A percentile compares a stretch with the other conserved stretches of the same genome.
phyloP scores from a whole-genome alignment of 495 filamentous ascomycete species.

The Penicillium robsamsonii region DNA sequence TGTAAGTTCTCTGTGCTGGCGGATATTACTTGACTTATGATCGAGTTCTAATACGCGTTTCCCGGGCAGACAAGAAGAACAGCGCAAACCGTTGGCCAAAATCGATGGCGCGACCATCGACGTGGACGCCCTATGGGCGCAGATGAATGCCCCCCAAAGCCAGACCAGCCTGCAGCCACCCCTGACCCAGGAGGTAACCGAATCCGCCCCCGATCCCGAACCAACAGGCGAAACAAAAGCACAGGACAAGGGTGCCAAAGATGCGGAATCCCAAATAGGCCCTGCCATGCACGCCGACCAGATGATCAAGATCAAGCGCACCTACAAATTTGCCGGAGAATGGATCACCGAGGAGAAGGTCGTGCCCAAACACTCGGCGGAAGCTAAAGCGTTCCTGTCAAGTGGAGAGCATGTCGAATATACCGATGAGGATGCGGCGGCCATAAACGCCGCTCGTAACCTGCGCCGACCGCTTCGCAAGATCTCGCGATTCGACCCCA shows the following conservation, averaged over 20 bases:
- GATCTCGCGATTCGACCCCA: conserved; percentile 80
- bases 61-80: conserved; percentile 52
- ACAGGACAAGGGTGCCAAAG: conserved; percentile 24
- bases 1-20: conserved; percentile 32
- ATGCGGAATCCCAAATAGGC: conserved; percentile 16
- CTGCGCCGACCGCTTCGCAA: conserved; percentile 67
- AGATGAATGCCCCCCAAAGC: conserved; percentile 60
- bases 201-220: conserved; percentile 16
- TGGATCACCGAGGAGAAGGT: conserved; percentile 78
- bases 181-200: conserved; percentile 18
- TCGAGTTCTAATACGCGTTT: conserved; percentile 5
- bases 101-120: conserved; percentile 76
- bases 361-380: conserved; percentile 74
- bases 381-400: conserved; percentile 73
- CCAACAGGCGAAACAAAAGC: conserved; percentile 15
- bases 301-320: conserved; percentile 79
- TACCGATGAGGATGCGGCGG: conserved; percentile 29
- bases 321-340: conserved; percentile 89
- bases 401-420: conserved; percentile 46
- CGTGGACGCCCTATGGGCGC: conserved; percentile 84
- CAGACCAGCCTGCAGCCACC: conserved; percentile 16
- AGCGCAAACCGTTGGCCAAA: conserved; percentile 59
- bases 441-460: conserved; percentile 22
- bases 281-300: conserved; percentile 33
- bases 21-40: conserved; percentile 8